Percentiles rank a stretch among this genome's conserved stretches.
Evolutionary conservation across 768 basidiomycete species (phyloP).

Genomic region (Termitomyces sp.): DNA sequence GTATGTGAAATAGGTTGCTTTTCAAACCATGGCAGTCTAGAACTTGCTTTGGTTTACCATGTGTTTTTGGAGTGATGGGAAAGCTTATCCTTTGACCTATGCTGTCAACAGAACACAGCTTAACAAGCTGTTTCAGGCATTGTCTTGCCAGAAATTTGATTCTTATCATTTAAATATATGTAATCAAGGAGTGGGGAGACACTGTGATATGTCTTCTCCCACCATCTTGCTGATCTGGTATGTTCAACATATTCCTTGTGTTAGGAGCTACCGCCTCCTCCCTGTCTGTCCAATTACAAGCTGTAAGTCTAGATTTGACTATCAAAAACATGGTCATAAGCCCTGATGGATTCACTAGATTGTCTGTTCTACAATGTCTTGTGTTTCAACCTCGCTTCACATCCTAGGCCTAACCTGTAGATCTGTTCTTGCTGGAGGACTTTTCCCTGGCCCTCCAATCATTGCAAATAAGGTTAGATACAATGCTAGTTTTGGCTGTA

Average conservation of each 20-base stretch:
- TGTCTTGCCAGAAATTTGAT: neutral
- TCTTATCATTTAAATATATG: neutral
- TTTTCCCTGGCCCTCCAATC: conserved; percentile 8
- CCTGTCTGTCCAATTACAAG: neutral
- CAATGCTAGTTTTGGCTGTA: neutral
- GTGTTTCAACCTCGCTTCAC: neutral
- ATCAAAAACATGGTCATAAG: conserved; percentile 57
- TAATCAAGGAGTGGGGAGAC: neutral
- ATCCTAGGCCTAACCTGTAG: neutral
- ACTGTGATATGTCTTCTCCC: neutral
- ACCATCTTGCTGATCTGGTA: neutral
- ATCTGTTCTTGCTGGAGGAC: conserved; percentile 6
- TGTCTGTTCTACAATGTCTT: conserved; percentile 5
- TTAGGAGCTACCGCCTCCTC: neutral
- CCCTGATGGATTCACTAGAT: conserved; percentile 33
- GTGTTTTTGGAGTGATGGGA: neutral
- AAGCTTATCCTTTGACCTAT: conserved; percentile 10
- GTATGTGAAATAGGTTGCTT: too few species aligned
- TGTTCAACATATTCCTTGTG: neutral
- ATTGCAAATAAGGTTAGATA: conserved; percentile 14
- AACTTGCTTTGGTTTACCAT: conserved; percentile 16
- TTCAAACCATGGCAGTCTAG: neutral
- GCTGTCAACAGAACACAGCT: conserved; percentile 28
- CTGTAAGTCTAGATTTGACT: conserved; percentile 38
- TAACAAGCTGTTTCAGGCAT: conserved; percentile 22